phyloP scores from a whole-genome alignment of 1,284 basidiomycete species.

The Malassezia japonica region DNA sequence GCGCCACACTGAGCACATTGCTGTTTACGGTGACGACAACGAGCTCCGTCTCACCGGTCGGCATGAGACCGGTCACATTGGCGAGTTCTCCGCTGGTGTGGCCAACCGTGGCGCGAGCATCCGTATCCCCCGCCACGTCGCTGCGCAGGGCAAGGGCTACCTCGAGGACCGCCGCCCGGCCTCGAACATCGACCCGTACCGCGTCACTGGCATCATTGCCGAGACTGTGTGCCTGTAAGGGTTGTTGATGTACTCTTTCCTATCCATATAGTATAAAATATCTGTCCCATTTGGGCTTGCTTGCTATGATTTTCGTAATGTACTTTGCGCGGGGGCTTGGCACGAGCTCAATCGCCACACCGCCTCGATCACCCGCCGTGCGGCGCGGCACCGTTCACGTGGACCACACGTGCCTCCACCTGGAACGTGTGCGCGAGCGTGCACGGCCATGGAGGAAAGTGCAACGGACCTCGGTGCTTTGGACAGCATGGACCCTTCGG shows the following conservation, averaged over 20 bases:
- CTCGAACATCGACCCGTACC: conserved; percentile 79
- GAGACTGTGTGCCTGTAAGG: conserved; percentile 58
- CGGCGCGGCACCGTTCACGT: too few relatives aligned
- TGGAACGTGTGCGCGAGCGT: too few relatives aligned
- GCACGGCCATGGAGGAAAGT: too few relatives aligned
- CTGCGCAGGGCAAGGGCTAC: conserved; percentile 85
- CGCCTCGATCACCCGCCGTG: too few relatives aligned
- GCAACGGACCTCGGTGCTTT: too few relatives aligned
- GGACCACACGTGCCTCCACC: too few relatives aligned
- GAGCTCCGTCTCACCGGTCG: conserved; percentile 46
- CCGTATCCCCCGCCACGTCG: conserved; percentile 77
- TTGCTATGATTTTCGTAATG: too few relatives aligned
- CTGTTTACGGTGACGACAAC: conserved; percentile 48
- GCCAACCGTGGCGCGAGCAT: conserved; percentile 77
- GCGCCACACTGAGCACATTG: conserved; percentile 50
- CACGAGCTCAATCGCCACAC: too few relatives aligned
- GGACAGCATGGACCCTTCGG: neutral
- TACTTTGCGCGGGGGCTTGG: too few relatives aligned
- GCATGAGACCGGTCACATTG: conserved; percentile 86
- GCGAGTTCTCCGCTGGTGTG: conserved; percentile 82
- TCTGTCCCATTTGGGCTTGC: too few relatives aligned
- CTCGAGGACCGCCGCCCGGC: conserved; percentile 56
- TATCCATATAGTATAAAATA: conserved; percentile 3
- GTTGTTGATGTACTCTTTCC: neutral
- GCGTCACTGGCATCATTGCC: conserved; percentile 61